phyloP scores from a whole-genome alignment of 1,284 basidiomycete species.

The Apiotrichum veenhuisii region DNA sequence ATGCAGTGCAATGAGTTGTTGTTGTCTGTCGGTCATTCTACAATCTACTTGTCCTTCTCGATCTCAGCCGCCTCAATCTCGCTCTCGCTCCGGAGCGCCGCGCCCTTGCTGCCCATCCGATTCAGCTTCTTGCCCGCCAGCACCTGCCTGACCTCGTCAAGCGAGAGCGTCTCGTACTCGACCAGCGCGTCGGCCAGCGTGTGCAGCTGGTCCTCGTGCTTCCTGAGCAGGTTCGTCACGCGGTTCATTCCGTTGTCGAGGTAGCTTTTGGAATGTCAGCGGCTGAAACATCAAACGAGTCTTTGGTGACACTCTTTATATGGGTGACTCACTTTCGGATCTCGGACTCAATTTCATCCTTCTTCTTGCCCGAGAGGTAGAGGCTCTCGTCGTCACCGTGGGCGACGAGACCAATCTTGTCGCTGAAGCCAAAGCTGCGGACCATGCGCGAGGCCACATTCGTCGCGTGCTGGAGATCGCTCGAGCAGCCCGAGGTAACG shows the following conservation, averaged over 20 bases:
- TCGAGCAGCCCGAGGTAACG: slow-evolving; percentile 83
- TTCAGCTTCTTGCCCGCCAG: slow-evolving; percentile 71
- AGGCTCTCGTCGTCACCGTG: slow-evolving; percentile 69
- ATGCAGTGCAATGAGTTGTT: slow-evolving; percentile 7
- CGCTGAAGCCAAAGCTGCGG: slow-evolving; percentile 73
- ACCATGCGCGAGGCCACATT: slow-evolving; percentile 81
- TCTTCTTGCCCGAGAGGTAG: slow-evolving; percentile 65
- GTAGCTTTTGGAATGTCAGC: slow-evolving; percentile 54
- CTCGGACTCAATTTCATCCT: slow-evolving; percentile 79
- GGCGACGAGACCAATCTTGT: slow-evolving; percentile 71
- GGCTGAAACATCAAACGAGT: no score
- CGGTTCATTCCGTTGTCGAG: slow-evolving; percentile 70
- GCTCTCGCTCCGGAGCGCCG: slow-evolving; percentile 26
- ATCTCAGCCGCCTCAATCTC: slow-evolving; percentile 15
- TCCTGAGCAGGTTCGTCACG: slow-evolving; percentile 64
- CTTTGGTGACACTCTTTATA: slow-evolving; percentile 46
- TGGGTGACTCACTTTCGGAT: slow-evolving; percentile 62
- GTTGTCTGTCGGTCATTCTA: slow-evolving; percentile 2
- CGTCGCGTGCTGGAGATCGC: slow-evolving; percentile 77
- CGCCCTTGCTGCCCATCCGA: slow-evolving; percentile 27
- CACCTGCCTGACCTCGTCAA: slow-evolving; percentile 79
- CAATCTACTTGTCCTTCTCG: slow-evolving; percentile 7
- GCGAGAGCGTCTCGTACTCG: slow-evolving; percentile 87
- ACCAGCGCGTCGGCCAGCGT: slow-evolving; percentile 81
- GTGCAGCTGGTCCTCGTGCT: slow-evolving; percentile 74